phyloP scores from a whole-genome alignment of 2,329 filamentous ascomycete genomes.

The Westerdykella sp. region DNA sequence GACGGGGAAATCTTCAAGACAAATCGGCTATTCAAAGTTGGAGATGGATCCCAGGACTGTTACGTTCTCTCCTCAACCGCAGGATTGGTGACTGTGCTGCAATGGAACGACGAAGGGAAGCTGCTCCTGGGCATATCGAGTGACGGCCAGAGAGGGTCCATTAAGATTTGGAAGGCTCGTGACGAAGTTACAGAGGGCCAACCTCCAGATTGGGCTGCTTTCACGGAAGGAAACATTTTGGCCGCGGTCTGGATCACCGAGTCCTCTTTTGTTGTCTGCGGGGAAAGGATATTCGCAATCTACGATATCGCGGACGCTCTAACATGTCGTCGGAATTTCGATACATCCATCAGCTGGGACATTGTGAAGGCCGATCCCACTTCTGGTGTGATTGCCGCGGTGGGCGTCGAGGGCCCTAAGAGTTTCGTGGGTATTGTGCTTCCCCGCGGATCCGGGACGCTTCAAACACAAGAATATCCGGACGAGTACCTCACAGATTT shows the following conservation, averaged over 20 bases:
- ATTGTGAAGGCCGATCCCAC: constrained; percentile 36
- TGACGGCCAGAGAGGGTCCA: constrained; percentile 35
- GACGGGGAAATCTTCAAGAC: constrained; percentile 34
- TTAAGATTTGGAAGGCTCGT: constrained; percentile 35
- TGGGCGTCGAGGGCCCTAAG: constrained; percentile 21
- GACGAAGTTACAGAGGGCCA: constrained; percentile 16
- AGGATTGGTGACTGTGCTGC: constrained; percentile 33
- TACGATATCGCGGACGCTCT: constrained; percentile 31
- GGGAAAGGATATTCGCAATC: constrained; percentile 35
- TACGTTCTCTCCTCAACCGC: constrained; percentile 33
- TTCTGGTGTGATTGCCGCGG: constrained; percentile 36
- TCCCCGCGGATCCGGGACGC: constrained; percentile 24
- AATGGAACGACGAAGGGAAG: constrained; percentile 31
- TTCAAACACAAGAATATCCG: constrained; percentile 29
- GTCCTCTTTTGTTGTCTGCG: constrained; percentile 41
- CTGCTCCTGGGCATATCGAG: constrained; percentile 35
- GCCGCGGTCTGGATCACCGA: constrained; percentile 43
- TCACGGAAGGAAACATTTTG: constrained; percentile 37
- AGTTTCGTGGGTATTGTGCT: constrained; percentile 34
- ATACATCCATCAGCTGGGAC: constrained; percentile 32
- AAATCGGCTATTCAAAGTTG: constrained; percentile 33
- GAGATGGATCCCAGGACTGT: constrained; percentile 19
- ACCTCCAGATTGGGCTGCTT: constrained; percentile 39
- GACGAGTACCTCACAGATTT: constrained; percentile 37
- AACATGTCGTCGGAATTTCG: constrained; percentile 25